These are phyloP conservation scores for Chrysanthemum lavandulifolium DNA, from an alignment of 129 eudicot genomes.

Conservation along the genomic window DNA sequence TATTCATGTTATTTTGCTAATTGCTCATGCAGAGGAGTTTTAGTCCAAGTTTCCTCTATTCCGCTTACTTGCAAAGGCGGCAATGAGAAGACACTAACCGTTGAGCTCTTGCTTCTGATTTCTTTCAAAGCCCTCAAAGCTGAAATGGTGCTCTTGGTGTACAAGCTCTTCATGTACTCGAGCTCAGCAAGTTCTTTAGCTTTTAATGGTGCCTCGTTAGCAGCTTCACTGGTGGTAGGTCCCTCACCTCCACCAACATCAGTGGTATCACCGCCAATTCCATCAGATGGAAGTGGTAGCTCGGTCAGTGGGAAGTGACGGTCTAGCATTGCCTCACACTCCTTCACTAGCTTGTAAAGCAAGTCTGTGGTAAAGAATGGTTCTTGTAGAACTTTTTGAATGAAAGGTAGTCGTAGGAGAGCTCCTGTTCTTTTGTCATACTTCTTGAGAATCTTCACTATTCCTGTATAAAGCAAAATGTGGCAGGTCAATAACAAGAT, in stretches of 20 bases:
- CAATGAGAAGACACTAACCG: conserved; percentile 81
- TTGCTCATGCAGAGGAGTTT: conserved; percentile 65
- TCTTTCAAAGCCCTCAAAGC: conserved; percentile 78
- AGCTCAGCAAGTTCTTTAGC: conserved; percentile 72
- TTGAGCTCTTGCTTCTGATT: conserved; percentile 79
- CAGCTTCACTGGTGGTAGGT: conserved; percentile 35
- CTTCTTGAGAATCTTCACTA: conserved; percentile 82
- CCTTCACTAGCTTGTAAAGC: conserved; percentile 82
- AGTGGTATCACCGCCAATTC: conserved; percentile 17
- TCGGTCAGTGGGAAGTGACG: conserved; percentile 48
- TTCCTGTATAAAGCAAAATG: conserved; percentile 42
- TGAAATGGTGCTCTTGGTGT: conserved; percentile 73
- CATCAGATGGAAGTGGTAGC: conserved; percentile 29
- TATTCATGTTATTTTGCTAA: conserved; percentile 51
- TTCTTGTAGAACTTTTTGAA: conserved; percentile 82
- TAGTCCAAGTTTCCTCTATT: conserved; percentile 67
- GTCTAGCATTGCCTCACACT: conserved; percentile 79
- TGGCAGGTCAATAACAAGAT: conserved; percentile 9
- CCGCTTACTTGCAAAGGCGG: conserved; percentile 77
- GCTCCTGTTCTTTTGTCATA: conserved; percentile 90
- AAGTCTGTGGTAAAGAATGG: conserved; percentile 90
- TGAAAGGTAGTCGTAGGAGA: conserved; percentile 83
- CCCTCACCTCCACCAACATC: conserved; percentile 19
- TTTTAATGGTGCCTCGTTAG: conserved; percentile 26
- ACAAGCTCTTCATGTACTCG: conserved; percentile 69